Percentiles rank a stretch among this genome's conserved stretches.
These are phyloP conservation scores for Acer saccharum DNA, from an alignment of 345 rosid species.

Conservation along the genomic window DNA sequence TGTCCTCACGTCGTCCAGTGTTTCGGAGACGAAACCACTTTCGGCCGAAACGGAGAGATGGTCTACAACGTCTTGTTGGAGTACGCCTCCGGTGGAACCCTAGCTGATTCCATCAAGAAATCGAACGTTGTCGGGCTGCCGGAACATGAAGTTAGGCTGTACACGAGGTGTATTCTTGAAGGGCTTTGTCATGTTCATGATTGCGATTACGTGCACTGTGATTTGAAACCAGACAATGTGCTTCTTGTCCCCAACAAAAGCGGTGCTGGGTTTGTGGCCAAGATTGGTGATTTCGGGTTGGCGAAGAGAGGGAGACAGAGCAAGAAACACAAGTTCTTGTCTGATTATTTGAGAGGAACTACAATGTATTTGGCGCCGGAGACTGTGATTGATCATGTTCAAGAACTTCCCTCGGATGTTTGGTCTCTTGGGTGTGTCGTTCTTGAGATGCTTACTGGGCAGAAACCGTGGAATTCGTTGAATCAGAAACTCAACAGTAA, in stretches of 20 bases:
- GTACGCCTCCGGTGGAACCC: slow-evolving; percentile 47
- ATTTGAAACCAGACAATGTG: slow-evolving; percentile 43
- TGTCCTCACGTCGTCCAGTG: slow-evolving; percentile 35
- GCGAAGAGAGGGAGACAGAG: slow-evolving; percentile 28
- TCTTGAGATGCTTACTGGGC: slow-evolving; percentile 52
- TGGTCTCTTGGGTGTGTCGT: slow-evolving; percentile 60
- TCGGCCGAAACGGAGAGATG: slow-evolving; percentile 15
- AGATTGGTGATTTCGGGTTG: slow-evolving; percentile 46
- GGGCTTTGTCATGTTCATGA: slow-evolving; percentile 39
- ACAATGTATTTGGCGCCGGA: slow-evolving; percentile 45
- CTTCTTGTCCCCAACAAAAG: slow-evolving; percentile 17
- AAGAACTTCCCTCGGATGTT: slow-evolving; percentile 41
- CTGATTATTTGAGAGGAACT: slow-evolving; percentile 32
- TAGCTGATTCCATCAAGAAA: slow-evolving; percentile 19
- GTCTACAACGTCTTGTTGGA: slow-evolving; percentile 40
- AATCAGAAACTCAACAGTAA: not conserved
- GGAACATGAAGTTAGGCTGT: slow-evolving; percentile 31
- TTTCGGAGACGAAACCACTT: slow-evolving; percentile 34
- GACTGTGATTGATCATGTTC: slow-evolving; percentile 18
- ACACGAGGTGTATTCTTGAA: slow-evolving; percentile 37
- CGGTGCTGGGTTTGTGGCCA: slow-evolving; percentile 6
- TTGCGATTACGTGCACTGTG: slow-evolving; percentile 40
- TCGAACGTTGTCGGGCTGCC: slow-evolving; percentile 30
- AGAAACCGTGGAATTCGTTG: slow-evolving; percentile 34
- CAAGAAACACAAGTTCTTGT: slow-evolving; percentile 16